These are phyloP conservation scores for Aspergillus jensenii DNA, from an alignment of 2,329 filamentous ascomycete genomes.

Conservation along the genomic window DNA sequence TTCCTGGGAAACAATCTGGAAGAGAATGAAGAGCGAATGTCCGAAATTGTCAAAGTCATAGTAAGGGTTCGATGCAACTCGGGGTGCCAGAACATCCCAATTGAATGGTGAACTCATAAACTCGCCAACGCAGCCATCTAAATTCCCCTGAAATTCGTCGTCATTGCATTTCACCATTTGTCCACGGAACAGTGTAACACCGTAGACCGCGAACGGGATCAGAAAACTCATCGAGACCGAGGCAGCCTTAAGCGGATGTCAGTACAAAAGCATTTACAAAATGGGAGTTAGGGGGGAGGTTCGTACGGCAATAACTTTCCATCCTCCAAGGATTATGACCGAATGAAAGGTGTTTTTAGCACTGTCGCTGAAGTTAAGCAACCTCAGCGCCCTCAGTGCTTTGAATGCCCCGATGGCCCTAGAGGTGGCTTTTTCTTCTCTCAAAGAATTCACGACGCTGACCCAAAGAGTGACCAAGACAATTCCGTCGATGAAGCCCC, in stretches of 20 bases:
- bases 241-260: constrained; percentile 57
- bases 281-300: constrained; percentile 14
- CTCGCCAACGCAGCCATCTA: constrained; percentile 78
- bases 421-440: constrained; percentile 79
- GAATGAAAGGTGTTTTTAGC: constrained; percentile 96
- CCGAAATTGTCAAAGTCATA: constrained; percentile 95
- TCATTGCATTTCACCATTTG: constrained; percentile 81
- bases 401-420: constrained; percentile 96
- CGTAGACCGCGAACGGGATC: constrained; percentile 96
- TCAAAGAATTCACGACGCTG: constrained; percentile 81
- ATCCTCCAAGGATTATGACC: constrained; percentile 87
- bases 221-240: constrained; percentile 92
- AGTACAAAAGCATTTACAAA: neutral
- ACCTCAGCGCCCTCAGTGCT: constrained; percentile 81
- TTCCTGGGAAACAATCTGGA: constrained; percentile 98
- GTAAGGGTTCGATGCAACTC: constrained; percentile 76
- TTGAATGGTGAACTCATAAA: constrained; percentile 74
- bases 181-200: constrained; percentile 87
- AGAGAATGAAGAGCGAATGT: constrained; percentile 91
- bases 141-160: constrained; percentile 53
- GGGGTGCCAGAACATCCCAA: constrained; percentile 82
- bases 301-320: constrained; percentile 82
- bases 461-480: constrained; percentile 94
- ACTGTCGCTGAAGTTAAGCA: constrained; percentile 95
- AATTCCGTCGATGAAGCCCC: constrained; percentile 92